These are phyloP conservation scores for Leccinum subatratum DNA, from an alignment of 1,284 basidiomycete species.

Conservation along the genomic window DNA sequence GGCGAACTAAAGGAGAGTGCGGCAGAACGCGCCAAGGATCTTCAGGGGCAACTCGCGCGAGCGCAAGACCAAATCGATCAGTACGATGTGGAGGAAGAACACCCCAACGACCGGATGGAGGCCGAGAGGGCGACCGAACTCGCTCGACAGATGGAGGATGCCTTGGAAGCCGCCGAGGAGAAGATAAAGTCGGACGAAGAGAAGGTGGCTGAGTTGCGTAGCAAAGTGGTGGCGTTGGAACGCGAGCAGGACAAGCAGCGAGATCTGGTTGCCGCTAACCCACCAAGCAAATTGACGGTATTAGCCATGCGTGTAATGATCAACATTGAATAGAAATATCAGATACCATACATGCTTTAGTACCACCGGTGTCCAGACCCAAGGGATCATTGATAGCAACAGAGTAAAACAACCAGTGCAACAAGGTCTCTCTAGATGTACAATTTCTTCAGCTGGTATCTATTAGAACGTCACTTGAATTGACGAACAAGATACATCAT, in stretches of 20 bases:
- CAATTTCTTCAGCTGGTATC: no score
- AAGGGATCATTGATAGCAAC: no score
- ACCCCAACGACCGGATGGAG: constrained; percentile 46
- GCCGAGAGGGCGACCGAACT: constrained; percentile 49
- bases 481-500: no score
- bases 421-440: no score
- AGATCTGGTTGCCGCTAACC: constrained; percentile 36
- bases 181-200: constrained; percentile 62
- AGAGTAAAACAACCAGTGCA: no score
- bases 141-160: constrained; percentile 64
- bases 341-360: no score
- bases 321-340: no score
- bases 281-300: constrained; percentile 36
- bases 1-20: constrained; percentile 53
- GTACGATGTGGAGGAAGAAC: constrained; percentile 43
- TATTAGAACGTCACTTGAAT: no score
- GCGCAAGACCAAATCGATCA: constrained; percentile 44
- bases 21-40: constrained; percentile 44
- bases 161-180: constrained; percentile 63
- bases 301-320: no score
- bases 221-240: constrained; percentile 52
- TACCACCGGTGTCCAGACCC: no score
- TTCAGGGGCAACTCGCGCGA: constrained; percentile 48
- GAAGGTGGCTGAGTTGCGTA: constrained; percentile 46
- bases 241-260: constrained; percentile 51